Evolutionary conservation across 116 monocot species (phyloP).

Genomic region (Trichopus zeylanicus): DNA sequence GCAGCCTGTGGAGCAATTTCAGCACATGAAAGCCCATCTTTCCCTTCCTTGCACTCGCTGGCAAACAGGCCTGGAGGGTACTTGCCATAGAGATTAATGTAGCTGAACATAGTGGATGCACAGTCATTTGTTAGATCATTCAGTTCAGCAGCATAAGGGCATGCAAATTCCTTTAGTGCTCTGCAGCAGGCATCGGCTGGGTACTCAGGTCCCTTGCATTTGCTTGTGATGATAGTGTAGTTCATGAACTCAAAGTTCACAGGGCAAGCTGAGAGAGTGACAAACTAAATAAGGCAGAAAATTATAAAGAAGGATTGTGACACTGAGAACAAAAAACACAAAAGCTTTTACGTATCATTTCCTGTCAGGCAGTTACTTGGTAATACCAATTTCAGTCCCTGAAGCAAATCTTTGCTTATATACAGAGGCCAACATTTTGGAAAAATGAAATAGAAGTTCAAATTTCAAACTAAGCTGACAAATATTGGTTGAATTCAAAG

Average conservation of each 20-base stretch:
- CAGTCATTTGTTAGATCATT: constrained; percentile 30
- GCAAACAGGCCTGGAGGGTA: constrained; percentile 40
- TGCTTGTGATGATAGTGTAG: constrained; percentile 37
- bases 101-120: constrained; percentile 38
- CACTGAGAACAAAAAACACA: neutral
- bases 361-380: too few species aligned
- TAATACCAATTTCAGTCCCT: too few species aligned
- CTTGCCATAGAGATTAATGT: constrained; percentile 24
- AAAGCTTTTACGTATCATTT: too few species aligned
- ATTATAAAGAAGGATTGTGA: too few species aligned
- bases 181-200: constrained; percentile 15
- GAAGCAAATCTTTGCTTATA: too few species aligned
- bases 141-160: constrained; percentile 26
- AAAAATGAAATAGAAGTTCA: too few species aligned
- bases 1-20: neutral
- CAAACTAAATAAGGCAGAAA: neutral
- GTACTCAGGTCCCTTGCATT: constrained; percentile 36
- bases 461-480: too few species aligned
- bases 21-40: constrained; percentile 20
- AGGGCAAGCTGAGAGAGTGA: constrained; percentile 20
- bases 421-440: too few species aligned
- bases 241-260: constrained; percentile 35
- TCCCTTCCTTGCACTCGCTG: constrained; percentile 22
- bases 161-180: constrained; percentile 29
- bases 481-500: too few species aligned